Evolutionary conservation across 331 rosid species (phyloP).

Genomic region (Ulmus americana): DNA sequence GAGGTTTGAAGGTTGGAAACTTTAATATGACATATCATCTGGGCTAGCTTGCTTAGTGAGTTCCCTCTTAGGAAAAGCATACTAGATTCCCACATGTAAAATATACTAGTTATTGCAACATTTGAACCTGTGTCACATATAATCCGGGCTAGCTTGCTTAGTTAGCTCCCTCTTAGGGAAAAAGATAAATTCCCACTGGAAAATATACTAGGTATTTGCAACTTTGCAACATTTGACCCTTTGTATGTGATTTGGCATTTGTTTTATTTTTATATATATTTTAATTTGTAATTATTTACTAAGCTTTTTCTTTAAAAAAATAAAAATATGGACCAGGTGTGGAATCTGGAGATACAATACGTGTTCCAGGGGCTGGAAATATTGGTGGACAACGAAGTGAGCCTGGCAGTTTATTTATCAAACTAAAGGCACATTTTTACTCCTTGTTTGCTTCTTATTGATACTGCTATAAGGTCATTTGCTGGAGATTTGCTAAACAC

Average conservation of each 20-base stretch:
- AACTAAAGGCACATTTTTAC: constrained; percentile 48
- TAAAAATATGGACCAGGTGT: constrained; percentile 46
- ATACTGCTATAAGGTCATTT: background rate
- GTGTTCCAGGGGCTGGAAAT: constrained; percentile 89
- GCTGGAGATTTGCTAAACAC: background rate
- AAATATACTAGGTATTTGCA: background rate
- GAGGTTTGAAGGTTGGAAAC: no score
- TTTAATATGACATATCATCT: no score
- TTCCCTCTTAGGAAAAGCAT: no score
- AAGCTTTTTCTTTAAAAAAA: no score
- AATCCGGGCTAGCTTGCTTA: no score
- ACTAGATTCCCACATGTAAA: no score
- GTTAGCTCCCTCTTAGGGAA: no score
- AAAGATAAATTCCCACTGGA: background rate
- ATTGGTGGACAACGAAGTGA: constrained; percentile 60
- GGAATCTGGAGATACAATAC: constrained; percentile 86
- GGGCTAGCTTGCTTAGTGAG: no score
- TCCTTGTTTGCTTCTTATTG: background rate
- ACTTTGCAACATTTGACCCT: background rate
- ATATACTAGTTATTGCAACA: no score
- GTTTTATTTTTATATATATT: background rate
- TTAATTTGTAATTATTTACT: no score
- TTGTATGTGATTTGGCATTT: background rate
- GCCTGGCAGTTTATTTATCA: constrained; percentile 63
- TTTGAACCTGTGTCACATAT: no score